These are phyloP conservation scores for Geosmithia morbida DNA, from an alignment of 2,329 filamentous ascomycete genomes.

Conservation along the genomic window DNA sequence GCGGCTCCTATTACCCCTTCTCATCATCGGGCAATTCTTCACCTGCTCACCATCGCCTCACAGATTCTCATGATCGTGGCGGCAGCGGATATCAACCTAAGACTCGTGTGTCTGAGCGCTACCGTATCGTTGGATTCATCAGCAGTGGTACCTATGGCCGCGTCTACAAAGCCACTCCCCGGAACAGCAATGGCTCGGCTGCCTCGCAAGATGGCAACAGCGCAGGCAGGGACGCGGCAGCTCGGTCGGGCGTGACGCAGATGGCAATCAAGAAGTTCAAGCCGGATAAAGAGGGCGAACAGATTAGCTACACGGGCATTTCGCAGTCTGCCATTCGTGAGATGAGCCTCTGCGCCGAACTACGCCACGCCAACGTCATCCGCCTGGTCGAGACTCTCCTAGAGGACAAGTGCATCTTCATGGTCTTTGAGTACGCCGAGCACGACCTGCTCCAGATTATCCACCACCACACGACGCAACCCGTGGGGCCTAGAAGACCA, in stretches of 20 bases:
- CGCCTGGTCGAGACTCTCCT: slow-evolving; percentile 88
- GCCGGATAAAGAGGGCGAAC: slow-evolving; percentile 94
- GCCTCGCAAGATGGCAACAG: slow-evolving; percentile 1
- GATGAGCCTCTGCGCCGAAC: slow-evolving; percentile 91
- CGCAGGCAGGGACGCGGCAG: background rate
- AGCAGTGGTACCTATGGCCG: slow-evolving; percentile 95
- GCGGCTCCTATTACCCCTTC: slow-evolving; percentile 10
- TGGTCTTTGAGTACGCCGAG: slow-evolving; percentile 98
- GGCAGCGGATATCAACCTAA: slow-evolving; percentile 50
- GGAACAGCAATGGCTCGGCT: slow-evolving; percentile 12
- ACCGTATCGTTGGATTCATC: slow-evolving; percentile 96
- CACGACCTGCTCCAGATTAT: slow-evolving; percentile 97
- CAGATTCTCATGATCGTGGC: slow-evolving; percentile 37
- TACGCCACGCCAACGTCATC: slow-evolving; percentile 80
- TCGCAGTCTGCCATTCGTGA: slow-evolving; percentile 95
- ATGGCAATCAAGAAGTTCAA: slow-evolving; percentile 99
- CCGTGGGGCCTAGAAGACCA: slow-evolving; percentile 68
- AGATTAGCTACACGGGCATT: slow-evolving; percentile 89
- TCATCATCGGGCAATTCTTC: slow-evolving; percentile 6
- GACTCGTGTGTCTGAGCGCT: slow-evolving; percentile 80
- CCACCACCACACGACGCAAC: slow-evolving; percentile 87
- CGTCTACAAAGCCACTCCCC: slow-evolving; percentile 86
- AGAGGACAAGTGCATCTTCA: slow-evolving; percentile 98
- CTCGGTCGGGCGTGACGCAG: slow-evolving; percentile 44
- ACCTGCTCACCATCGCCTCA: slow-evolving; percentile 18